These are phyloP conservation scores for Cercophora sp. DNA, from an alignment of 495 filamentous ascomycete species.

Conservation along the genomic window DNA sequence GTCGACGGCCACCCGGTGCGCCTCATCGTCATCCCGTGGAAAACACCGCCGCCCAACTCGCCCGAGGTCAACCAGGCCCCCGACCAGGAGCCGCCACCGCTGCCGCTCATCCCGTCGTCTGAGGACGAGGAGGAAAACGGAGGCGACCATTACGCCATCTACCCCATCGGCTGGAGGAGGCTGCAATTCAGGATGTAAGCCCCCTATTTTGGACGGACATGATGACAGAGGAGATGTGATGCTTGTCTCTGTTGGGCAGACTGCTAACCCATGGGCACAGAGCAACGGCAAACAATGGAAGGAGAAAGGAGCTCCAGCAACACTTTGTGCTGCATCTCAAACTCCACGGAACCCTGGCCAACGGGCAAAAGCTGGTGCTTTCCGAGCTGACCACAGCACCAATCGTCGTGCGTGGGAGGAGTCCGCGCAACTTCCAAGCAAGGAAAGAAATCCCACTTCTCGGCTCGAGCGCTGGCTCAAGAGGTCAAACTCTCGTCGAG, in stretches of 20 bases:
- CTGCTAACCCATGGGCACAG: conserved; percentile 21
- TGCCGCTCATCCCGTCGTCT: conserved; percentile 72
- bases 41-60: conserved; percentile 77
- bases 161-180: conserved; percentile 85
- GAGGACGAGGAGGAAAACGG: conserved; percentile 60
- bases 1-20: conserved; percentile 85
- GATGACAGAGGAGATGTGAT: not conserved
- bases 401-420: conserved; percentile 73
- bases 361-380: conserved; percentile 62
- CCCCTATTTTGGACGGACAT: not conserved
- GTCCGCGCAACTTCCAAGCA: conserved; percentile 75
- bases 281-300: conserved; percentile 65
- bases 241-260: not conserved
- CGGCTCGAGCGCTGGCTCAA: conserved; percentile 65
- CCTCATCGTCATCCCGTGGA: conserved; percentile 93
- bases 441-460: conserved; percentile 71
- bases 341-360: conserved; percentile 66
- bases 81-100: conserved; percentile 56
- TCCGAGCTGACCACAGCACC: conserved; percentile 70
- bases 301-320: conserved; percentile 75
- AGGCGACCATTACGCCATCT: conserved; percentile 71
- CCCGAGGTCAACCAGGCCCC: conserved; percentile 51
- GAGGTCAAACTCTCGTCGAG: conserved; percentile 50
- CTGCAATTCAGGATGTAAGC: conserved; percentile 78
- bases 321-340: conserved; percentile 75